Conservation (phyloP, 139 green algal species). For the Chlorella vulgaris region DNA sequence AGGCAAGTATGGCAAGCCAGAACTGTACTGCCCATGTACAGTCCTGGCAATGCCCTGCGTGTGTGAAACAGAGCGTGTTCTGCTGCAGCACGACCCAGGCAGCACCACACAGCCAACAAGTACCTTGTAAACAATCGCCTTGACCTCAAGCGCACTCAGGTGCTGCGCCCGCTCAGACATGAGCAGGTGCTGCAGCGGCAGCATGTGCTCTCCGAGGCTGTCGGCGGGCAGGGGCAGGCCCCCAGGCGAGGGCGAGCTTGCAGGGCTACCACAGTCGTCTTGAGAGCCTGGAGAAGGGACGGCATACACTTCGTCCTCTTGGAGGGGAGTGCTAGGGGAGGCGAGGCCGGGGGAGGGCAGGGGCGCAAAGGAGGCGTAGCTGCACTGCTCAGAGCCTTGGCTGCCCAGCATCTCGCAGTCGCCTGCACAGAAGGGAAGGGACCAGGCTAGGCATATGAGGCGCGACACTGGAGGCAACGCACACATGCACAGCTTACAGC, state of each 20-base stretch:
- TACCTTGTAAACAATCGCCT: constrained; percentile 38
- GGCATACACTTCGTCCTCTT: neutral
- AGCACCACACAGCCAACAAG: neutral
- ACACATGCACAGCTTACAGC: too few species aligned
- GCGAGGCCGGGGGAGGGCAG: neutral
- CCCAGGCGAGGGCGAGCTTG: neutral
- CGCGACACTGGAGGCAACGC: too few species aligned
- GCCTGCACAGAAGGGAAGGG: neutral
- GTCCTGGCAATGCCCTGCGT: too few species aligned
- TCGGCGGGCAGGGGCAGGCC: neutral
- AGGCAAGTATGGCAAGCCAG: too few species aligned
- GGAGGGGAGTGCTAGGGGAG: neutral
- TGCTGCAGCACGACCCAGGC: too few species aligned
- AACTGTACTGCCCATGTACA: too few species aligned
- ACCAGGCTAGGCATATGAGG: neutral
- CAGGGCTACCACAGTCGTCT: neutral
- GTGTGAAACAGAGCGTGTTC: too few species aligned
- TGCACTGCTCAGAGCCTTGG: neutral
- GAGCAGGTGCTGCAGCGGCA: constrained; percentile 41
- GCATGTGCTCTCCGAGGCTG: constrained; percentile 1
- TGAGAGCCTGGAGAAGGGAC: neutral
- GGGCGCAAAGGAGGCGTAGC: too few species aligned
- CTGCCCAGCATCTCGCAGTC: constrained; percentile 22
- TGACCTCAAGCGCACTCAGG: constrained; percentile 38
- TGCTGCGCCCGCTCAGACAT: constrained; percentile 30